These are phyloP conservation scores for Boechera retrofracta DNA, from an alignment of 345 rosid species.

Conservation along the genomic window DNA sequence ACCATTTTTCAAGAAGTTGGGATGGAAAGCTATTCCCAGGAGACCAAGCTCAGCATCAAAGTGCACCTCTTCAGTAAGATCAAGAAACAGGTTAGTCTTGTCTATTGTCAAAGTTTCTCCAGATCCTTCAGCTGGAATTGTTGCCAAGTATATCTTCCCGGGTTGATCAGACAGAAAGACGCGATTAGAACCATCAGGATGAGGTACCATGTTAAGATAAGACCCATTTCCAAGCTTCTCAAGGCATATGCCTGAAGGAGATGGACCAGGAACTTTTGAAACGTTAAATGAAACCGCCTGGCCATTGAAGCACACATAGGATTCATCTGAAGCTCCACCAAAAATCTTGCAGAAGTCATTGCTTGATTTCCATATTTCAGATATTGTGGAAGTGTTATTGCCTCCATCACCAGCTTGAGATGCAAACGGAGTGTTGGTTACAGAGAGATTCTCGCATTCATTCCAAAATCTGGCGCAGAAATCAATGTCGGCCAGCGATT, in stretches of 20 bases:
- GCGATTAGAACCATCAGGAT: constrained; percentile 77
- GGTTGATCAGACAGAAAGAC: constrained; percentile 68
- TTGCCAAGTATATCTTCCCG: constrained; percentile 64
- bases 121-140: constrained; percentile 64
- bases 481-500: constrained; percentile 22
- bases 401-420: constrained; percentile 32
- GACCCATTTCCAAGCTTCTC: constrained; percentile 70
- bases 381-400: constrained; percentile 43
- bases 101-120: constrained; percentile 52
- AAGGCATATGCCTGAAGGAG: constrained; percentile 65
- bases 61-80: constrained; percentile 66
- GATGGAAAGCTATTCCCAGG: constrained; percentile 83
- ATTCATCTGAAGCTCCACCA: constrained; percentile 51
- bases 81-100: constrained; percentile 61
- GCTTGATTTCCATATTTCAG: constrained; percentile 49
- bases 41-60: constrained; percentile 61
- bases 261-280: constrained; percentile 42
- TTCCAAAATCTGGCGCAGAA: constrained; percentile 48
- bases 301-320: constrained; percentile 50
- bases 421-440: constrained; percentile 47
- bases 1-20: constrained; percentile 65
- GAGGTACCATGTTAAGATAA: constrained; percentile 78
- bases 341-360: constrained; percentile 49
- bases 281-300: constrained; percentile 43
- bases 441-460: constrained; percentile 44